A percentile compares a stretch with the other conserved stretches of the same genome.
Conservation (phyloP, 106 monocot species). For the Gastrodia elata region DNA sequence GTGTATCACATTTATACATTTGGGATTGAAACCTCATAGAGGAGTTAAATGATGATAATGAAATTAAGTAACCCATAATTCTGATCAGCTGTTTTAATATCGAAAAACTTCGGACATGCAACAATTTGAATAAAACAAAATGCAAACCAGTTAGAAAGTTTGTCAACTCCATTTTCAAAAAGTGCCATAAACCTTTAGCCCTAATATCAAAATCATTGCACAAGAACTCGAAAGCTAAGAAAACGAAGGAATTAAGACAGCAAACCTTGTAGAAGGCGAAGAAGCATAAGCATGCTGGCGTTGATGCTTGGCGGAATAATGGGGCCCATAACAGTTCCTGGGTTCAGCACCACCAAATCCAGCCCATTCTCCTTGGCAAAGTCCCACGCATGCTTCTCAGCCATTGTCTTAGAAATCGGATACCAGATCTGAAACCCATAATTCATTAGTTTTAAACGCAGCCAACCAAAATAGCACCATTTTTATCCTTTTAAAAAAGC, state of each 20-base stretch:
- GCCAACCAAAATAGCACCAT: too few species aligned
- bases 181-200: not conserved
- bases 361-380: conserved; percentile 61
- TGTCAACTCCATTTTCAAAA: not conserved
- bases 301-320: conserved; percentile 62
- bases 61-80: not conserved
- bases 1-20: not conserved
- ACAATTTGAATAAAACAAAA: not conserved
- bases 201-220: not conserved
- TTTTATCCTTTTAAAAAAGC: not conserved
- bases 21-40: not conserved
- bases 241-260: not conserved
- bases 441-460: not conserved
- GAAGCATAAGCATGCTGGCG: conserved; percentile 66
- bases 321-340: conserved; percentile 81
- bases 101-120: not conserved
- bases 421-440: conserved; percentile 62
- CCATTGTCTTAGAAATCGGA: conserved; percentile 75
- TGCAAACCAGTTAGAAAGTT: not conserved
- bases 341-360: conserved; percentile 81
- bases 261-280: conserved; percentile 65
- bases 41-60: not conserved
- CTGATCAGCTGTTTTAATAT: not conserved
- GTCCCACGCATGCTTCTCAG: conserved; percentile 87
- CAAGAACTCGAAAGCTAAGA: not conserved